Evolutionary conservation across 306 rosid species (phyloP).

Genomic region (Echinosophora koreensis): DNA sequence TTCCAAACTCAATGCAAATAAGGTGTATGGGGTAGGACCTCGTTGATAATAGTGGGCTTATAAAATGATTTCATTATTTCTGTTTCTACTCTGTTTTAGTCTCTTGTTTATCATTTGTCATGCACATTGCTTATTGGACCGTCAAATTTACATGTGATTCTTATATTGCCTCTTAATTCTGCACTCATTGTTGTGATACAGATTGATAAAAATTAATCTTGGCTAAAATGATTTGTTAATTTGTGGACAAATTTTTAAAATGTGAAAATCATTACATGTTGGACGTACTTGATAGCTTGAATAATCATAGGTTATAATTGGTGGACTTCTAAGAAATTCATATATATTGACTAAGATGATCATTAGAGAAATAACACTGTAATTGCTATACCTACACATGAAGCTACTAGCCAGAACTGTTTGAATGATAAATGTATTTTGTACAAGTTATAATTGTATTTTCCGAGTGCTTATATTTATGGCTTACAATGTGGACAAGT

Average conservation of each 20-base stretch:
- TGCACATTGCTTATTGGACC: background rate
- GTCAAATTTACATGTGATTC: too few species aligned
- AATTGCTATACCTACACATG: constrained; percentile 33
- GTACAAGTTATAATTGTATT: constrained; percentile 37
- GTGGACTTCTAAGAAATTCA: constrained; percentile 28
- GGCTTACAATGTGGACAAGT: constrained; percentile 48
- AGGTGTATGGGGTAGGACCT: background rate
- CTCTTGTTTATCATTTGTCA: background rate
- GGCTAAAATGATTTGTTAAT: constrained; percentile 6
- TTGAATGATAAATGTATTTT: constrained; percentile 12
- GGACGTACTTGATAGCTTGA: constrained; percentile 16
- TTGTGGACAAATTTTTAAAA: background rate
- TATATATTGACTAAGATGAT: constrained; percentile 39
- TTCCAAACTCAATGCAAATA: background rate
- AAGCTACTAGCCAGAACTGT: constrained; percentile 30
- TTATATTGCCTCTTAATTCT: too few species aligned
- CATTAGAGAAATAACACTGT: constrained; percentile 24
- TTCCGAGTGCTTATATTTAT: constrained; percentile 34
- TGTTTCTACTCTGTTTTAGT: background rate
- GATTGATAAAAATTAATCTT: background rate
- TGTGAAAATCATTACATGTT: constrained; percentile 22
- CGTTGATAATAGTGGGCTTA: background rate
- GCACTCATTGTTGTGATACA: constrained; percentile 26
- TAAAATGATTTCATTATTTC: background rate
- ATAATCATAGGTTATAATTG: constrained; percentile 41